Conservation (phyloP, 2,329 filamentous ascomycete species). For the Botrytis galanthina region DNA sequence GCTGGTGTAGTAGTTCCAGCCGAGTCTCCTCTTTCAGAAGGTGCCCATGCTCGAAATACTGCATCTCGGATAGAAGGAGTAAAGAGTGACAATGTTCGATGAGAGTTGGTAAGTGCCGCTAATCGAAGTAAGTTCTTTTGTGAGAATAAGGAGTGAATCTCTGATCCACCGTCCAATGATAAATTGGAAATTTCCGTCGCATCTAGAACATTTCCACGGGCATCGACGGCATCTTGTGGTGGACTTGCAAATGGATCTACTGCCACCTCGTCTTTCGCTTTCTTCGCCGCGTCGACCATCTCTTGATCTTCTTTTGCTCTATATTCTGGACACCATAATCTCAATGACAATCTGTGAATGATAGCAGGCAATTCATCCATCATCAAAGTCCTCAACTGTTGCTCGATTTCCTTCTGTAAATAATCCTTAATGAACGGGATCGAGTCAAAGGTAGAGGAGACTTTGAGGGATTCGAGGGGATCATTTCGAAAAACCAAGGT, state of each 20-base stretch:
- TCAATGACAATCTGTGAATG: conserved; percentile 86
- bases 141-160: conserved; percentile 87
- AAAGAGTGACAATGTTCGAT: conserved; percentile 86
- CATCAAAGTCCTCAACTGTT: conserved; percentile 85
- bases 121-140: conserved; percentile 89
- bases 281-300: conserved; percentile 48
- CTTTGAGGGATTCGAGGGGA: conserved; percentile 94
- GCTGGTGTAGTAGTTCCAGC: conserved; percentile 36
- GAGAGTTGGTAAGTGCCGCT: conserved; percentile 79
- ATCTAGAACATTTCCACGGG: conserved; percentile 73
- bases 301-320: conserved; percentile 62
- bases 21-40: conserved; percentile 53
- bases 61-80: conserved; percentile 88
- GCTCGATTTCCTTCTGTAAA: conserved; percentile 92
- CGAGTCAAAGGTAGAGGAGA: conserved; percentile 97
- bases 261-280: conserved; percentile 48
- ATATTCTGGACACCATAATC: conserved; percentile 88
- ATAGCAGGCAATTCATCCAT: conserved; percentile 98
- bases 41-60: conserved; percentile 89
- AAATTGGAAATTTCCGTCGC: conserved; percentile 72
- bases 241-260: conserved; percentile 80
- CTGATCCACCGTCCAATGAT: conserved; percentile 73
- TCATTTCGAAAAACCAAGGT: conserved; percentile 98
- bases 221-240: conserved; percentile 78
- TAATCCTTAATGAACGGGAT: conserved; percentile 98